phyloP scores from a whole-genome alignment of 495 filamentous ascomycete species.

The Apiosordaria backusii region DNA sequence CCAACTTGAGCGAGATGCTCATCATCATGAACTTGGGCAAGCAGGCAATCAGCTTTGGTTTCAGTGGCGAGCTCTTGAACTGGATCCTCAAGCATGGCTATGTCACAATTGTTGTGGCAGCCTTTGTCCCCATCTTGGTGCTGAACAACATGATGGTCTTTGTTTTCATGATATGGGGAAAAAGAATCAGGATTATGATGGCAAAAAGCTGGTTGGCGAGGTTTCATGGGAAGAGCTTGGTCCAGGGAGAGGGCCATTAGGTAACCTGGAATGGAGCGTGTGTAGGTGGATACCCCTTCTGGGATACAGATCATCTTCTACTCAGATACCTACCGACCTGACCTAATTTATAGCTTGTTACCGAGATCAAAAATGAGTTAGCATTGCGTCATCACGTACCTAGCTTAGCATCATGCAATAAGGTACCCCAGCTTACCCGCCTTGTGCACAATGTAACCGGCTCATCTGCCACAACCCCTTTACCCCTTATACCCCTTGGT shows the following conservation, averaged over 20 bases:
- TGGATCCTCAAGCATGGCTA: conserved; percentile 38
- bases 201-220: conserved; percentile 33
- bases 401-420: neutral
- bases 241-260: conserved; percentile 16
- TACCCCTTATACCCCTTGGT: neutral
- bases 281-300: too few species aligned
- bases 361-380: neutral
- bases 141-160: conserved; percentile 35
- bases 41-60: conserved; percentile 50
- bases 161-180: conserved; percentile 38
- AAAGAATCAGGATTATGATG: conserved; percentile 33
- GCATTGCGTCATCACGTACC: neutral
- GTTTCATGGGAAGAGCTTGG: conserved; percentile 24
- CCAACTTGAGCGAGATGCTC: conserved; percentile 56
- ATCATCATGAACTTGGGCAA: conserved; percentile 61
- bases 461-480: neutral
- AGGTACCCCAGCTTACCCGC: neutral
- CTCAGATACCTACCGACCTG: too few species aligned
- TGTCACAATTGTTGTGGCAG: conserved; percentile 30
- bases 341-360: neutral
- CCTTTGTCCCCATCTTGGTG: conserved; percentile 32
- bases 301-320: too few species aligned
- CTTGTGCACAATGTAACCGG: neutral
- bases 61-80: conserved; percentile 35
- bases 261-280: too few species aligned